Evolutionary conservation across 495 filamentous ascomycete species (phyloP), one percentile per base, ranked within the genome.

Genomic region (Neurospora sp.): DNA sequence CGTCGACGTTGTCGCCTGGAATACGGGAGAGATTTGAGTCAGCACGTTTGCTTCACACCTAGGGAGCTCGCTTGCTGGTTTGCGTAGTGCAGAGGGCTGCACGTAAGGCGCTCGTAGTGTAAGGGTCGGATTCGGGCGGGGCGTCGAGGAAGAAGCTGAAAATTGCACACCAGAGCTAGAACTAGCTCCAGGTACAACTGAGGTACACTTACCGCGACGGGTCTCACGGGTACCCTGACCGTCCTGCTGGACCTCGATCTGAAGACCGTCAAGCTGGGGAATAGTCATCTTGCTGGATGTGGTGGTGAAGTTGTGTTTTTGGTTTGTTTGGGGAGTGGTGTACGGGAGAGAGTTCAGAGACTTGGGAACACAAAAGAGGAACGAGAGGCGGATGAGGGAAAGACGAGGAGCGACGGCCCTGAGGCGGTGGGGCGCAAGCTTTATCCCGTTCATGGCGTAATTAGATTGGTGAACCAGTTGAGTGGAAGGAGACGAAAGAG

Each of bases 191-290:
- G 54, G 27, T 31, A 66, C 54, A 66, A 9, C 54, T 66, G 66
- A 40, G 18, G 42, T n/a, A n/a, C 73, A 44, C 80, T 77, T 72
- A 81, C 80, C 79, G 38, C 71, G 71, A 73, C 76, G 70, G 69
- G 78, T 79, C 76, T 80, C 80, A 41, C 71, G 74, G 72, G 23
- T 69, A 70, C 80, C 80, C 10, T 42, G 16, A 69, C 80, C 80
- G 42, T 78, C 72, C 2, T 20, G 39, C 41, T 46, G 44, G 39
- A 78, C 76, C 74, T 76, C 76, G 38, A 81, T 72, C 73, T 76
- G 14, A n/a, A 81, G 79, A 69, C 79, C 80, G 0, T 73, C 62
- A 71, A 80, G 35, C 72, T 79, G 20, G 41, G 80, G 80, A 71
- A 81, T 72, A 39, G 76, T 75, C 80, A 81, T 81, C 69, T 75